Evolutionary conservation across 1,139 yeast species (phyloP).

Genomic region (Arxiozyma telluris): DNA sequence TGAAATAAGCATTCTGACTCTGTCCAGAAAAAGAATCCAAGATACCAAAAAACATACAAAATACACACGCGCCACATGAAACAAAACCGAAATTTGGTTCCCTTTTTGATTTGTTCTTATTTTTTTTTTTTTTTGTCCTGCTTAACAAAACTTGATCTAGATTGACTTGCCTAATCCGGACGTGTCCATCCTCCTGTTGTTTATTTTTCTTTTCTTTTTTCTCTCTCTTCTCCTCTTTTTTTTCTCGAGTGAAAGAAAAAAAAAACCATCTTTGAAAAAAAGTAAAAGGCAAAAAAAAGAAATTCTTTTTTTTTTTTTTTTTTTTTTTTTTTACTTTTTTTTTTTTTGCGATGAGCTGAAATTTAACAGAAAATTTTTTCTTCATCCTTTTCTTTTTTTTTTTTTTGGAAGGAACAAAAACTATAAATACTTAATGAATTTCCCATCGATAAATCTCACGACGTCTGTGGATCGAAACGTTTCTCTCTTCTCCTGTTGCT

Average conservation of each 20-base stretch:
- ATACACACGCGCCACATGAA: neutral
- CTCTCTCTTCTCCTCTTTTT: too few relatives aligned
- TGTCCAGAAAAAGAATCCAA: too few relatives aligned
- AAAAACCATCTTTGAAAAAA: neutral
- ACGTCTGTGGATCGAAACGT: neutral
- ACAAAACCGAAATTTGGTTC: neutral
- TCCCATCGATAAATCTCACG: neutral
- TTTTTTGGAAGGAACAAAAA: neutral
- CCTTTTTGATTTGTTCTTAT: too few relatives aligned
- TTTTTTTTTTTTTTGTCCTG: too few relatives aligned
- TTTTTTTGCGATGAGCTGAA: neutral
- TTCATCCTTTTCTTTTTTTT: neutral
- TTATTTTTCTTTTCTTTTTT: too few relatives aligned
- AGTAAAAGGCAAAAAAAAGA: neutral
- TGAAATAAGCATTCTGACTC: too few relatives aligned
- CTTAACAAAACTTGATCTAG: neutral
- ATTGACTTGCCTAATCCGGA: neutral
- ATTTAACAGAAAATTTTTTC: neutral
- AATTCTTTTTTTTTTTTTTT: too few relatives aligned
- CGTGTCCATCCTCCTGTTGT: neutral
- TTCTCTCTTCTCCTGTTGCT: too few relatives aligned
- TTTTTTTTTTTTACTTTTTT: too few relatives aligned
- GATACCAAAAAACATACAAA: too few relatives aligned
- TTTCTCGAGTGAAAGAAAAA: neutral
- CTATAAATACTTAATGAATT: conserved; percentile 1